Conservation (phyloP, 306 rosid genomes). For the Oemleria cerasiformis region DNA sequence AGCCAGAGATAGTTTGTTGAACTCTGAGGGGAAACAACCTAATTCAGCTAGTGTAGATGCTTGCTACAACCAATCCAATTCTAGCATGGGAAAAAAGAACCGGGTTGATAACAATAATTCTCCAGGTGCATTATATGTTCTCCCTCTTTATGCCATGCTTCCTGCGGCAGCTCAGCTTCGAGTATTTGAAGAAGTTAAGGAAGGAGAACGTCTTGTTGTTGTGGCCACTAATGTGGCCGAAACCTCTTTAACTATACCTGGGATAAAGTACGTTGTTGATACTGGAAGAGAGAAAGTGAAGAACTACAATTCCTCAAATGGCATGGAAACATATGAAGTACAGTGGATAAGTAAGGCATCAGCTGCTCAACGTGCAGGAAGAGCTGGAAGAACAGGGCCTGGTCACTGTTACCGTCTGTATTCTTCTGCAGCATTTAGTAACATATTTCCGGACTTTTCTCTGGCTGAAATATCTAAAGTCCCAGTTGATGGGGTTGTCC, state of each 20-base stretch:
- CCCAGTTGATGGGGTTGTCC: constrained; percentile 84
- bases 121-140: constrained; percentile 61
- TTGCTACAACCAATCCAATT: constrained; percentile 35
- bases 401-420: constrained; percentile 89
- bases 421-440: constrained; percentile 77
- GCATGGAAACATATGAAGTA: constrained; percentile 73
- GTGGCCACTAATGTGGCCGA: constrained; percentile 98
- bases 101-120: constrained; percentile 23
- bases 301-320: constrained; percentile 64
- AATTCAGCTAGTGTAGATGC: constrained; percentile 30
- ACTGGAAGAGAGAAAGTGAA: constrained; percentile 93
- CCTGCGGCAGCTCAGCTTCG: constrained; percentile 78
- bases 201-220: constrained; percentile 80
- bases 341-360: constrained; percentile 98
- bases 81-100: constrained; percentile 25
- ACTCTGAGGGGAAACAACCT: constrained; percentile 31
- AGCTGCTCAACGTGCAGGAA: constrained; percentile 84
- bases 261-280: constrained; percentile 86
- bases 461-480: constrained; percentile 77
- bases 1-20: constrained; percentile 37
- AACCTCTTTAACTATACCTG: constrained; percentile 91
- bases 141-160: constrained; percentile 92
- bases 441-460: constrained; percentile 62
- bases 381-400: constrained; percentile 95
- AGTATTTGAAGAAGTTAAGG: constrained; percentile 68